Base-by-base conservation (phyloP, 1,284 basidiomycete species). In the Apiotrichum sp. region DNA sequence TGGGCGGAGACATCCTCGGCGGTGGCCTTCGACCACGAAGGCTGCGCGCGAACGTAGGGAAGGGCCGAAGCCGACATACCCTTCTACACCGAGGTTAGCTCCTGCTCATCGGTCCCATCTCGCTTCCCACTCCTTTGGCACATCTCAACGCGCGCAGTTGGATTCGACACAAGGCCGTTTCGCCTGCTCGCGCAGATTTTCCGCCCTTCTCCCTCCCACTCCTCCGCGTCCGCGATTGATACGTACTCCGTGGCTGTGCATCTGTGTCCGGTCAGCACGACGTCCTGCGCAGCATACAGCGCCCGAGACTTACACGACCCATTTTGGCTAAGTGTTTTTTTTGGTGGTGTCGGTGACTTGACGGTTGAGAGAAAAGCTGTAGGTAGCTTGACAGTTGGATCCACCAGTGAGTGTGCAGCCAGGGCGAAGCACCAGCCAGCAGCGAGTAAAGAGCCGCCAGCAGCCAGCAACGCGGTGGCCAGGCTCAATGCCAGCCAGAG, bases 21-120 rank as follows among this genome's bases (percentile, higher is more conserved):
- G 66, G 90, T 88, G 61, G 90, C 88, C 84, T 98, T 98, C 78
- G 96, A 86, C 95, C 95, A 98, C 62, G 88, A 83, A 65, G 95
- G 93, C 64, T 93, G 90, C 58, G 91, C 81, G 75, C 93, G 89
- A 79, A 89, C 87, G 85, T 97, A 98, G 64, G 95, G 95, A 74
- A 98, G 89, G 68, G 95, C 93, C 75, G 93, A 97, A 80, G 89
- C 91, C 81, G 89, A 89, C 82, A 95, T 93, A 83, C 91, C 92
- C 89, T 97, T 95, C 47, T 49, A 29, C 29, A 34, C 9, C 14
- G 7, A 13, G 5, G 36, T 49, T 13, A 32, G 47, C 29, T 29
- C 29, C 29, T 29, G 29, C 29, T 29, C 29, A 29, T 29, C 29
- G 29, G 29, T 29, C 29, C 29, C 29, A 29, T 29, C 29, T 29